A percentile compares a stretch with the other conserved stretches of the same genome.
Evolutionary conservation across 495 filamentous ascomycete species (phyloP).

Genomic region (Choiromyces venosus): DNA sequence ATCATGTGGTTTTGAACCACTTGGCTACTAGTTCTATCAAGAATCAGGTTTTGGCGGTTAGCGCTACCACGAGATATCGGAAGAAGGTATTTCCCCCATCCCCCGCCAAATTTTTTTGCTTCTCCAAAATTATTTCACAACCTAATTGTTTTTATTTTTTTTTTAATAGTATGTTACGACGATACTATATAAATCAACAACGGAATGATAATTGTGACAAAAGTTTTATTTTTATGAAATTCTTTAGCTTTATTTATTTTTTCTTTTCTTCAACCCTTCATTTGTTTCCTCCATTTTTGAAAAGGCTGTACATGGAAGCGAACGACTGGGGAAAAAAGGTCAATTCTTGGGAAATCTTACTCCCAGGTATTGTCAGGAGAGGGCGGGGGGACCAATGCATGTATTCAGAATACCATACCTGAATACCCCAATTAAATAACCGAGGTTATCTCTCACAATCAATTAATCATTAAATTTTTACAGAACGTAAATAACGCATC

Average conservation of each 20-base stretch:
- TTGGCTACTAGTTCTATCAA: slow-evolving; percentile 98
- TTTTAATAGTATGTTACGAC: slow-evolving; percentile 80
- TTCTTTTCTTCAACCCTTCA: neutral
- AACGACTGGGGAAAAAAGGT: neutral
- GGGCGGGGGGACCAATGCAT: neutral
- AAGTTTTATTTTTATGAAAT: neutral
- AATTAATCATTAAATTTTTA: neutral
- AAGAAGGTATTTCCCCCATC: slow-evolving; percentile 63
- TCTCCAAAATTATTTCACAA: slow-evolving; percentile 14
- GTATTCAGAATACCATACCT: neutral
- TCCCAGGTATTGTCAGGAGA: neutral
- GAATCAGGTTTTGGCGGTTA: slow-evolving; percentile 89
- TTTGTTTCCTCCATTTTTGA: neutral
- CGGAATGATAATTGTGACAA: slow-evolving; percentile 20
- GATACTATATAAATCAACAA: slow-evolving; percentile 91
- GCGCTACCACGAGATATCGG: slow-evolving; percentile 92
- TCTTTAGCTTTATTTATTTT: neutral
- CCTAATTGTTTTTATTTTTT: slow-evolving; percentile 8
- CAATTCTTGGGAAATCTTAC: neutral
- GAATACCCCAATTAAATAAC: neutral
- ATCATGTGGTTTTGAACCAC: slow-evolving; percentile 95
- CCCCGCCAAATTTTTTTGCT: neutral
- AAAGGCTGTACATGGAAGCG: neutral
- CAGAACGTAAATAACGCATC: neutral
- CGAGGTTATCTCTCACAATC: neutral